These are phyloP conservation scores for Umbelopsis isabellina DNA, from an alignment of 192 early-diverging fungal genomes.

Conservation along the genomic window DNA sequence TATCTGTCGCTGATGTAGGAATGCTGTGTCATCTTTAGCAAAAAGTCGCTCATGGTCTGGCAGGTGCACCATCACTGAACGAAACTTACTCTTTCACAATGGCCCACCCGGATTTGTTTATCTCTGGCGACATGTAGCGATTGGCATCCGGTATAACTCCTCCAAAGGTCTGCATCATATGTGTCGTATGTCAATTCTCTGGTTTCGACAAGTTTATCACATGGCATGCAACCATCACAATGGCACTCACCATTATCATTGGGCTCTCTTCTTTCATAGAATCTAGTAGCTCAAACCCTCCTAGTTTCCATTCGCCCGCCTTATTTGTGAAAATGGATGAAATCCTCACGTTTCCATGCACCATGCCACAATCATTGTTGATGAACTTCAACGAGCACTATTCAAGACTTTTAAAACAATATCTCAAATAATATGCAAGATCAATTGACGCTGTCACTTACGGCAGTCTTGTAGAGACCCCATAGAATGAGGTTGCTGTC, in stretches of 20 bases:
- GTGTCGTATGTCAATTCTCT: neutral
- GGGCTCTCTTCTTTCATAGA: conserved; percentile 72
- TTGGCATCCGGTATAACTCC: conserved; percentile 64
- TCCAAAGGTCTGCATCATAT: conserved; percentile 56
- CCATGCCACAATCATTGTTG: conserved; percentile 80
- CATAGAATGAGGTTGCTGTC: conserved; percentile 71
- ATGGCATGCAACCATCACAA: neutral
- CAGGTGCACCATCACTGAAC: neutral
- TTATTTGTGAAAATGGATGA: conserved; percentile 84
- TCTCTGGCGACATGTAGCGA: conserved; percentile 77
- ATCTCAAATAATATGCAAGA: neutral
- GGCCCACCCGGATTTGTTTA: conserved; percentile 63
- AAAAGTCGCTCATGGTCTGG: conserved; percentile 37
- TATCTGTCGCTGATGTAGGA: conserved; percentile 64
- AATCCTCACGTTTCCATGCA: conserved; percentile 85
- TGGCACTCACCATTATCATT: conserved; percentile 52
- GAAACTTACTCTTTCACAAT: conserved; percentile 59
- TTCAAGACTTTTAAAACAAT: neutral
- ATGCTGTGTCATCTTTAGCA: conserved; percentile 33
- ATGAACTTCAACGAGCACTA: conserved; percentile 87
- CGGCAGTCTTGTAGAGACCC: conserved; percentile 91
- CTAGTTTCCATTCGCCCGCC: conserved; percentile 95
- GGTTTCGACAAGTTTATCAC: neutral
- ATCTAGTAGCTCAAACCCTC: conserved; percentile 83
- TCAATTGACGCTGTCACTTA: conserved; percentile 37